Evolutionary conservation across 257 asterid genomes (phyloP), one percentile per base, ranked within the genome.

Genomic region (Perilla frutescens): DNA sequence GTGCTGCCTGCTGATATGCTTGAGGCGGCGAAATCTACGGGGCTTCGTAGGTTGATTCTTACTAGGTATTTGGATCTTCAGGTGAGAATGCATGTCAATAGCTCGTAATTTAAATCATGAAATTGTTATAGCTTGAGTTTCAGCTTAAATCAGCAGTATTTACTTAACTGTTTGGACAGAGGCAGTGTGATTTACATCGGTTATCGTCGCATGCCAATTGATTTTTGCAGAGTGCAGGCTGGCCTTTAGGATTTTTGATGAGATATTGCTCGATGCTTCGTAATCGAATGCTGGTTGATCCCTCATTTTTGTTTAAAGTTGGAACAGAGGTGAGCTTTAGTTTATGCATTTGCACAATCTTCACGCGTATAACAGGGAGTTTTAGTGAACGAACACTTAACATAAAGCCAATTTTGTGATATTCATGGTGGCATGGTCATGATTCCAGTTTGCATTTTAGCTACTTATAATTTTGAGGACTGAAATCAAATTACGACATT

Each of bases 241-340:
- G 98, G 96, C 96, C 90, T 3, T 77, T 95, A 62, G 96, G 97
- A 8, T 92, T 90, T 80, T 77, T 92, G 57, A 92, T 95, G 95
- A 88, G 91, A 76, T 77, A 83, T 78, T 90, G 84, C 78, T 47
- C 94, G 14, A 86, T 90, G 96, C 93, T 92, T 59, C 87, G 99
- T 71, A 80, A 95, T 70, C 84, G 99, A 40, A 92, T 95, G 99
- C 84, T 95, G 59, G 98, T 90, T 15, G 99, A 95, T 85, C 98
- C 98, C 0, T 81, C 98, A 0, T 95, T 95, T 82, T 69, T 95
- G 90, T 95, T 91, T 75, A 92, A 95, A 92, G 88, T 95, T 67
- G 99, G 97, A 73, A 87, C 90, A 29, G 99, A 95, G 96, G 99
- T 95, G 74, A 64, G 90, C 75, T 77, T 50, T 74, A 44, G 62